Percentiles rank a stretch among this genome's conserved stretches.
These are phyloP conservation scores for Xylaria hypoxylon DNA, from an alignment of 2,329 filamentous ascomycete species.

Conservation along the genomic window DNA sequence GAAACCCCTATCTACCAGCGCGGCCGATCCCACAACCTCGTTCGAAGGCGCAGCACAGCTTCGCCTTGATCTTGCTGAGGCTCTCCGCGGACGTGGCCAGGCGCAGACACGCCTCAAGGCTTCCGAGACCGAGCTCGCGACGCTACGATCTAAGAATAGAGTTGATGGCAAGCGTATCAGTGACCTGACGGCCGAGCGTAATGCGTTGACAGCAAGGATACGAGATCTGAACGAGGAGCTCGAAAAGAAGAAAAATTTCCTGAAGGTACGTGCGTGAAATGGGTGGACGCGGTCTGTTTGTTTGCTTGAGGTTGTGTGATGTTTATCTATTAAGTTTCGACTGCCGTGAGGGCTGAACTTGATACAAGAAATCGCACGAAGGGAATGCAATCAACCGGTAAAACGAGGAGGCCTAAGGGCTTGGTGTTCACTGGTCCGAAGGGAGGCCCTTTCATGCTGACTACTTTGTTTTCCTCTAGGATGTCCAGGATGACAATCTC, in stretches of 20 bases:
- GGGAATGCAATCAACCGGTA: background rate
- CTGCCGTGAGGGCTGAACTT: background rate
- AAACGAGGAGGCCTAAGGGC: background rate
- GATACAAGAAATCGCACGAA: background rate
- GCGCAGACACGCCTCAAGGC: slow-evolving; percentile 72
- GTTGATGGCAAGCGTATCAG: slow-evolving; percentile 72
- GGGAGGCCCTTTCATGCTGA: slow-evolving; percentile 13
- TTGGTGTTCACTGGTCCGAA: background rate
- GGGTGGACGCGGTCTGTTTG: background rate
- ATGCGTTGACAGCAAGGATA: slow-evolving; percentile 72
- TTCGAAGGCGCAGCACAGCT: slow-evolving; percentile 60
- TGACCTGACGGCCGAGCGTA: slow-evolving; percentile 71
- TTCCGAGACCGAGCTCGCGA: slow-evolving; percentile 72
- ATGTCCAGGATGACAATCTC: slow-evolving; percentile 93
- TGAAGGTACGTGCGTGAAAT: slow-evolving; percentile 68
- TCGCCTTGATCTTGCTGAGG: slow-evolving; percentile 78
- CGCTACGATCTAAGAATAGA: slow-evolving; percentile 69
- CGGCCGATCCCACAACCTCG: slow-evolving; percentile 34
- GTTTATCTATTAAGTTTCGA: background rate
- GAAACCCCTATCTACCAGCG: slow-evolving; percentile 45
- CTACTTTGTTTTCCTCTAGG: slow-evolving; percentile 55
- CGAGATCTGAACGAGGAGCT: slow-evolving; percentile 89
- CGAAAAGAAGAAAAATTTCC: slow-evolving; percentile 81
- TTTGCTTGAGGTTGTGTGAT: slow-evolving; percentile 12
- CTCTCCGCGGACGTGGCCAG: slow-evolving; percentile 78